A percentile compares a stretch with the other conserved stretches of the same genome.
phyloP scores from a whole-genome alignment of 176 grass and related monocot genomes.

The Carex parvula region DNA sequence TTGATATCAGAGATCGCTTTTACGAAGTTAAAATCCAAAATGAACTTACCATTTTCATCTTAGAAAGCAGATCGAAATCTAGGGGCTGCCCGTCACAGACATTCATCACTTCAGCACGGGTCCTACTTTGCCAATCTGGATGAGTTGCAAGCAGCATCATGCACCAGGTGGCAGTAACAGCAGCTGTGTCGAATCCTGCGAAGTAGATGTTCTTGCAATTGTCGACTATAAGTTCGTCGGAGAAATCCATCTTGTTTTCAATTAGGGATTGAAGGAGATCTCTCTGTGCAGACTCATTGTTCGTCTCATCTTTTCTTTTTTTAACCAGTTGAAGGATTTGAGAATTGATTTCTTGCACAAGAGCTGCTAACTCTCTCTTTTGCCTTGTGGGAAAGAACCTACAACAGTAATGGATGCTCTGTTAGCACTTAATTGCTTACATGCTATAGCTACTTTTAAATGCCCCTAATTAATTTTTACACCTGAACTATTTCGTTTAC shows the following conservation, averaged over 20 bases:
- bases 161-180: conserved; percentile 43
- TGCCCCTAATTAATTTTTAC: background rate
- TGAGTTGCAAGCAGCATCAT: conserved; percentile 47
- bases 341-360: conserved; percentile 31
- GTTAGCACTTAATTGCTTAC: background rate
- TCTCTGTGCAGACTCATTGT: background rate
- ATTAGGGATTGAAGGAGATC: conserved; percentile 32
- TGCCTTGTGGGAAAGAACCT: conserved; percentile 33
- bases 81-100: conserved; percentile 8
- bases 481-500: background rate
- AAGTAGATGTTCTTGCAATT: conserved; percentile 68
- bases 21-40: background rate
- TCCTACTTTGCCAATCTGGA: conserved; percentile 43
- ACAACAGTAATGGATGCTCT: background rate
- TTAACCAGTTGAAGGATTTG: conserved; percentile 37
- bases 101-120: conserved; percentile 27
- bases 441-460: background rate
- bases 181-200: conserved; percentile 45
- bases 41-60: conserved; percentile 45
- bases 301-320: conserved; percentile 11
- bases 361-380: conserved; percentile 26
- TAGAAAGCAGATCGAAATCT: conserved; percentile 23
- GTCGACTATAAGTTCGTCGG: conserved; percentile 42
- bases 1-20: background rate
- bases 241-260: conserved; percentile 16